Evolutionary conservation across 768 basidiomycete genomes (phyloP), one percentile per base, ranked within the genome.

Genomic region (Lyophyllum decastes): DNA sequence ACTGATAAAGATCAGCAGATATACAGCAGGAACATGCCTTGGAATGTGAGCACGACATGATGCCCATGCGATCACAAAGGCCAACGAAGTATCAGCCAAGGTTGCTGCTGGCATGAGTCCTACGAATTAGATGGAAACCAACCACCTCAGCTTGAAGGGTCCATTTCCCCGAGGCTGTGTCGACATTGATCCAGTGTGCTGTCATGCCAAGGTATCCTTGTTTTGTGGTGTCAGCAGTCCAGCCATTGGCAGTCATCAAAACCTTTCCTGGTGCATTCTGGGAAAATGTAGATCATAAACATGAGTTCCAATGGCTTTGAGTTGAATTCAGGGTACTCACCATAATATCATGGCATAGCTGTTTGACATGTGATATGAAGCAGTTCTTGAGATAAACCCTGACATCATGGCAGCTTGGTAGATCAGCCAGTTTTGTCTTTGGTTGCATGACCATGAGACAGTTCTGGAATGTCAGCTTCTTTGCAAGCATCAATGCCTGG

Each of bases 311-410:
- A 33, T 33, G 30, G 8, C 16, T 10, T 16, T 16, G 35, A 38
- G 7, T 16, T 3, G 14, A n/a, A n/a, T n/a, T n/a, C n/a, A n/a
- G n/a, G n/a, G n/a, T 38, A 38, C 35, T 38, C 35, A 38, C 35
- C 7, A 7, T 3, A 9, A 38, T 38, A 7, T 7, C 35, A 3
- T 38, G 8, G 4, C 16, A 10, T 4, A 38, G 6, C 4, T 7
- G 4, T 17, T 33, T 48, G 27, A 63, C 27, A 19, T 41, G 49
- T 34, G 45, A 34, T 17, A 61, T 40, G 45, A 59, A 66, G 30
- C 64, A n/a, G 41, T 68, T 68, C 27, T 66, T 61, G 21, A 68
- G 51, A 47, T 64, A 46, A 2, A 44, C 34, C 7, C 49, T 57
- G 2, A 64, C 61, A 52, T 64, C 49, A 45, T 66, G 54, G 5